Evolutionary conservation across 1,284 basidiomycete genomes (phyloP).

Genomic region (Coriolopsis trogii): DNA sequence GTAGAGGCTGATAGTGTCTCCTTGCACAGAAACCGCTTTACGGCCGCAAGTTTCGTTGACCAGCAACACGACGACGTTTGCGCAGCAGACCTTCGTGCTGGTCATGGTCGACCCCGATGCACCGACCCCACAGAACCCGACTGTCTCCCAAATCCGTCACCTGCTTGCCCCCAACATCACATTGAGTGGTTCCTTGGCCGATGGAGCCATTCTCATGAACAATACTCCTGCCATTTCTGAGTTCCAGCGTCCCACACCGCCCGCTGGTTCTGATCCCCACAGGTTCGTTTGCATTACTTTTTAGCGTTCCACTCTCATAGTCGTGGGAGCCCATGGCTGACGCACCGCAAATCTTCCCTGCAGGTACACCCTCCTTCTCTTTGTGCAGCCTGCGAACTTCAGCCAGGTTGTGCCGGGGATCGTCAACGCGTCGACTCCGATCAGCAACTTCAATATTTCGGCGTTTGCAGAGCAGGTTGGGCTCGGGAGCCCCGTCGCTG

Average conservation of each 20-base stretch:
- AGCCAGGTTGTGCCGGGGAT: slow-evolving; percentile 17
- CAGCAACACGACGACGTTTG: slow-evolving; percentile 30
- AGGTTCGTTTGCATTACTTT: slow-evolving; percentile 43
- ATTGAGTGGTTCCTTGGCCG: slow-evolving; percentile 26
- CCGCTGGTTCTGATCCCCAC: slow-evolving; percentile 50
- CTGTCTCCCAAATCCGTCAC: slow-evolving; percentile 46
- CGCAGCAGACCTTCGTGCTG: slow-evolving; percentile 43
- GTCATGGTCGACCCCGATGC: slow-evolving; percentile 53
- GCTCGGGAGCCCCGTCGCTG: slow-evolving; percentile 34
- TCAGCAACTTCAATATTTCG: slow-evolving; percentile 35
- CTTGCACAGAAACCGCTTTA: slow-evolving; percentile 38
- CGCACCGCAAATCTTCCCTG: no score
- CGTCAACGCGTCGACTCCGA: slow-evolving; percentile 28
- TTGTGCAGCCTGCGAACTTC: slow-evolving; percentile 33
- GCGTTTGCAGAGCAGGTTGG: slow-evolving; percentile 30
- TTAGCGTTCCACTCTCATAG: neutral
- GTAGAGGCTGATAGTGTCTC: neutral
- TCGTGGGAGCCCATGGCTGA: no score
- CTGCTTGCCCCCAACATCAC: slow-evolving; percentile 46
- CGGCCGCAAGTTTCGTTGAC: slow-evolving; percentile 42
- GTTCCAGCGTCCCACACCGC: slow-evolving; percentile 42
- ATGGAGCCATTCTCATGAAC: slow-evolving; percentile 35
- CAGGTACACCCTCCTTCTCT: slow-evolving; percentile 34
- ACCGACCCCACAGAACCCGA: slow-evolving; percentile 46
- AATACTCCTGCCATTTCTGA: slow-evolving; percentile 45